Percentiles rank a stretch among this genome's conserved stretches.
phyloP scores from a whole-genome alignment of 495 filamentous ascomycete species.

The Daldinia grandis region DNA sequence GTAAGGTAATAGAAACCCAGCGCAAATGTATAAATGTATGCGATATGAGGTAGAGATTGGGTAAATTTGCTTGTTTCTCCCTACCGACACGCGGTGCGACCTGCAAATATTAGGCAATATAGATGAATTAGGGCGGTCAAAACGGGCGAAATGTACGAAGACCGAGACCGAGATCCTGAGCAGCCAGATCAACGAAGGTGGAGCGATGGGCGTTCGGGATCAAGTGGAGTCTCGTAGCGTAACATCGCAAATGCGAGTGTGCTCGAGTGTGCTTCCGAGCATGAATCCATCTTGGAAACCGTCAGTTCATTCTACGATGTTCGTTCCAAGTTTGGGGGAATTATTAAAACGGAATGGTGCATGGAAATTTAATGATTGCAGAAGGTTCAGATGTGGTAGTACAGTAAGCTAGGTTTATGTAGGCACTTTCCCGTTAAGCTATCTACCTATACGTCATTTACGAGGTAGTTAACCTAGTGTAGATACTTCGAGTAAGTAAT shows the following conservation, averaged over 20 bases:
- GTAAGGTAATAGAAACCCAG: not conserved
- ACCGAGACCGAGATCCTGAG: not conserved
- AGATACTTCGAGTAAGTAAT: not conserved
- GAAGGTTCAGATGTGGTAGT: not conserved
- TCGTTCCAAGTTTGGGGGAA: not conserved
- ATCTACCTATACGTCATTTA: not conserved
- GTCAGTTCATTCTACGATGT: not conserved
- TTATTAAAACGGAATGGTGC: not conserved
- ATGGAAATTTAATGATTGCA: not conserved
- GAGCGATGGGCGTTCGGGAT: conserved; percentile 7
- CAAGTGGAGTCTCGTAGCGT: conserved; percentile 7
- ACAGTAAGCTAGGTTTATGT: too few species aligned
- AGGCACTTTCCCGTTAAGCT: too few species aligned
- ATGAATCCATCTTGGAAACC: not conserved
- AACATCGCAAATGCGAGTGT: not conserved
- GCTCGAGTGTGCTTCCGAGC: not conserved
- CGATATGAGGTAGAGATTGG: not conserved
- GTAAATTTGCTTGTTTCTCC: not conserved
- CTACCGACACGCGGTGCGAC: not conserved
- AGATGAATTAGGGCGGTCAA: conserved; percentile 34
- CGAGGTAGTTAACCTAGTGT: not conserved
- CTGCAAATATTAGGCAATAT: not conserved
- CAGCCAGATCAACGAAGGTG: conserved; percentile 20
- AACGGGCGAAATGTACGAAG: conserved; percentile 19
- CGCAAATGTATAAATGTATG: not conserved